Base-by-base conservation (phyloP, 805 yeast genomes). In the Yamadazyma paraphyllophila region DNA sequence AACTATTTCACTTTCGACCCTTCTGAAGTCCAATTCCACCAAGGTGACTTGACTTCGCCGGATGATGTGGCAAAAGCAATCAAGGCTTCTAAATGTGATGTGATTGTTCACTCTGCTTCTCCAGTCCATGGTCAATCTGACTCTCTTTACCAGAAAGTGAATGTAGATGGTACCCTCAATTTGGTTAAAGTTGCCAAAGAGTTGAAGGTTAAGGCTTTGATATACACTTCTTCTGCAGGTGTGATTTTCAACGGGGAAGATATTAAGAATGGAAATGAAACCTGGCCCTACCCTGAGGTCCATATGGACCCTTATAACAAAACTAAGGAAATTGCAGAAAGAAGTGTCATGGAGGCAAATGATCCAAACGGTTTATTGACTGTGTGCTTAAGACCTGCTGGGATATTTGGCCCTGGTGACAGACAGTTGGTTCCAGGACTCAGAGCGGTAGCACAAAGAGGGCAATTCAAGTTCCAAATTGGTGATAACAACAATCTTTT, bases 371-470 rank as follows among this genome's bases (percentile, higher is more conserved):
- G 71, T 1, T 78, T 91, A 52, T 68, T 77, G 40, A 94, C 99
- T 0, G 85, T 88, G 31, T 94, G 97, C 1, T 67, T 94, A 40
- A 80, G 99, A 51, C 99, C 99, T 1, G 97, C 99, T 1, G 99
- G 99, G 33, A 90, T 94, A 39, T 94, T 94, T 70, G 99, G 99
- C 4, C 99, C 98, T 5, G 98, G 99, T 36, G 99, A 94, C 64
- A 81, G 99, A 49, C 99, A 94, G 64, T 71, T 94, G 59, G 94
- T 94, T 38, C 99, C 99, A 10, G 96, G 96, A 2, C 73, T 94
- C 48, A 81, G 96, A 60, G 77, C 77, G 12, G 96, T 88, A 36
- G 90, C 96, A 2, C 77, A 77, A 47, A 69, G 80, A 44, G 96
- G 96, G 7, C 97, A 92, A 65, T 85, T 94, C 16, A 86, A 86